phyloP scores from a whole-genome alignment of 768 basidiomycete genomes.

The Mycena galopus region DNA sequence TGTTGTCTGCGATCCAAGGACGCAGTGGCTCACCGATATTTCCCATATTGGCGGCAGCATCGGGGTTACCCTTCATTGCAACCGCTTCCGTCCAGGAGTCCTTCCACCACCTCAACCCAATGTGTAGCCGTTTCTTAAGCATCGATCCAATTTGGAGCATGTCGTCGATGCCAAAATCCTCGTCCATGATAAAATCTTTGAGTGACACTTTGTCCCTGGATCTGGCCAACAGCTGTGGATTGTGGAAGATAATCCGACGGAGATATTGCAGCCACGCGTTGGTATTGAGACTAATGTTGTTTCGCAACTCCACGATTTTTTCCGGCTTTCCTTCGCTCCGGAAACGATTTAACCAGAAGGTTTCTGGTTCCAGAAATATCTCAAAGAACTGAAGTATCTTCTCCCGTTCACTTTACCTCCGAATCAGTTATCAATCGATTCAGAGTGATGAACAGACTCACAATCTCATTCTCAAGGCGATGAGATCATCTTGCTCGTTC shows the following conservation, averaged over 20 bases:
- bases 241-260: constrained; percentile 46
- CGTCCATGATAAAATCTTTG: constrained; percentile 47
- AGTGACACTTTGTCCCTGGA: constrained; percentile 48
- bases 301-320: background rate
- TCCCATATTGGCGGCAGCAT: constrained; percentile 16
- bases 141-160: background rate
- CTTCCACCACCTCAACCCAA: constrained; percentile 24
- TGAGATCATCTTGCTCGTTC: background rate
- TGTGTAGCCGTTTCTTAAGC: background rate
- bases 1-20: background rate
- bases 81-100: constrained; percentile 19
- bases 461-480: background rate
- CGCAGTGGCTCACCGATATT: background rate
- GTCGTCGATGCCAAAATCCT: constrained; percentile 46
- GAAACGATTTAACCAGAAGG: background rate
- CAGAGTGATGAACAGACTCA: background rate
- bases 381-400: background rate
- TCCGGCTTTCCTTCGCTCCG: background rate
- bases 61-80: background rate
- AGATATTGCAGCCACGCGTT: constrained; percentile 37
- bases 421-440: background rate
- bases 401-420: background rate
- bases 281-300: background rate
- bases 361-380: background rate
- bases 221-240: constrained; percentile 44